A percentile compares a stretch with the other conserved stretches of the same genome.
Conservation (phyloP, 768 basidiomycete genomes). For the Tulasnella sp. region DNA sequence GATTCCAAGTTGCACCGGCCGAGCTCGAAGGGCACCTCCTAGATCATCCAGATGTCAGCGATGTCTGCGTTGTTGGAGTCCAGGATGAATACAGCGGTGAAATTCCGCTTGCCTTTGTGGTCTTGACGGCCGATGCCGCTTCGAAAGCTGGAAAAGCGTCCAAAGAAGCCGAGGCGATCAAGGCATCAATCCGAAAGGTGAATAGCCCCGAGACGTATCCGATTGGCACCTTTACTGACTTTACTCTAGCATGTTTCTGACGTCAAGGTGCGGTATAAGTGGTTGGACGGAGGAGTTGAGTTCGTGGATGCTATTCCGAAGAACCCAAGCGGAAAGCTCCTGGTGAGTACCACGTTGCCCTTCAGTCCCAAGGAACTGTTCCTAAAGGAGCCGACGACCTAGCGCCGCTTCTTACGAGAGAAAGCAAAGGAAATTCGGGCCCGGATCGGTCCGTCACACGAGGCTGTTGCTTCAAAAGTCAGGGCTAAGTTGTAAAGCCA, state of each 20-base stretch:
- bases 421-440: slow-evolving; percentile 15
- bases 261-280: slow-evolving; percentile 51
- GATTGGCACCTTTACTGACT: not conserved
- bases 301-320: slow-evolving; percentile 50
- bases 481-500: slow-evolving; percentile 4
- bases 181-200: slow-evolving; percentile 51
- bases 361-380: not conserved
- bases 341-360: slow-evolving; percentile 8
- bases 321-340: slow-evolving; percentile 47
- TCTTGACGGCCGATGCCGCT: slow-evolving; percentile 39
- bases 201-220: slow-evolving; percentile 17
- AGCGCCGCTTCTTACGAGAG: slow-evolving; percentile 22
- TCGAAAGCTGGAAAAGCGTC: slow-evolving; percentile 34
- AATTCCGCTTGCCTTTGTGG: slow-evolving; percentile 61
- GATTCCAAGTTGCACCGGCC: slow-evolving; percentile 69
- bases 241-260: slow-evolving; percentile 40
- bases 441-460: not conserved
- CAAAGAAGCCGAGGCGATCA: slow-evolving; percentile 35
- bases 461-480: not conserved
- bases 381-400: not conserved
- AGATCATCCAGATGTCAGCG: slow-evolving; percentile 50
- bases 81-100: slow-evolving; percentile 63
- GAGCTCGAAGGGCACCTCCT: slow-evolving; percentile 44
- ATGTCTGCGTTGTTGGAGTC: slow-evolving; percentile 54
- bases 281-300: slow-evolving; percentile 51